phyloP scores from a whole-genome alignment of 2,329 filamentous ascomycete species.

The Xylariaceae sp. region DNA sequence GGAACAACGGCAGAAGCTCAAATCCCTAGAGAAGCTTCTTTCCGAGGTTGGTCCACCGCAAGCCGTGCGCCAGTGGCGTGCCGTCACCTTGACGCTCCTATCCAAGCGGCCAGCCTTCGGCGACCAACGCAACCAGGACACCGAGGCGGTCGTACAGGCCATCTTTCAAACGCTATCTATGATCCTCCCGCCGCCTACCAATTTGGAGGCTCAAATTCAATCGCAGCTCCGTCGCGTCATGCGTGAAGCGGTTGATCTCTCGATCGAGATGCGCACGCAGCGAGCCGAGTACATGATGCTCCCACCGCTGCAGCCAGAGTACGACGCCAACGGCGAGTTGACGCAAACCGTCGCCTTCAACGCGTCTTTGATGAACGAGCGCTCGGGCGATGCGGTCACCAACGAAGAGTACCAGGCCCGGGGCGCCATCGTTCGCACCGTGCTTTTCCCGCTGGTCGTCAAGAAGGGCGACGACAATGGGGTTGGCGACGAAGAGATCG shows the following conservation, averaged over 20 bases:
- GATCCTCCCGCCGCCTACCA: conserved; percentile 82
- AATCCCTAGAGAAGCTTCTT: conserved; percentile 89
- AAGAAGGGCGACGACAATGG: conserved; percentile 92
- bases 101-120: conserved; percentile 79
- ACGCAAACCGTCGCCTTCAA: conserved; percentile 89
- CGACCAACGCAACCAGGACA: conserved; percentile 83
- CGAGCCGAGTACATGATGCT: conserved; percentile 98
- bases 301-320: conserved; percentile 90
- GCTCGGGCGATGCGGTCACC: conserved; percentile 63
- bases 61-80: conserved; percentile 97
- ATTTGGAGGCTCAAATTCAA: conserved; percentile 79
- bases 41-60: conserved; percentile 82
- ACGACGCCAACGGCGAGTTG: conserved; percentile 90
- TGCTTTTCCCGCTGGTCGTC: conserved; percentile 94
- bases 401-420: conserved; percentile 82
- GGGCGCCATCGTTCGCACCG: conserved; percentile 80
- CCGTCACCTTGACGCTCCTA: conserved; percentile 88
- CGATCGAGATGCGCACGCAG: conserved; percentile 96
- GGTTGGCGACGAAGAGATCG: conserved; percentile 88
- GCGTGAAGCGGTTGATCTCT: conserved; percentile 83
- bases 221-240: conserved; percentile 86
- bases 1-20: conserved; percentile 96
- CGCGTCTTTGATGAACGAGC: conserved; percentile 91
- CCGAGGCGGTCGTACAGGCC: conserved; percentile 91
- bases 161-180: conserved; percentile 82